These are phyloP conservation scores for Apiospora saccharicola DNA, from an alignment of 2,329 filamentous ascomycete genomes.

Conservation along the genomic window DNA sequence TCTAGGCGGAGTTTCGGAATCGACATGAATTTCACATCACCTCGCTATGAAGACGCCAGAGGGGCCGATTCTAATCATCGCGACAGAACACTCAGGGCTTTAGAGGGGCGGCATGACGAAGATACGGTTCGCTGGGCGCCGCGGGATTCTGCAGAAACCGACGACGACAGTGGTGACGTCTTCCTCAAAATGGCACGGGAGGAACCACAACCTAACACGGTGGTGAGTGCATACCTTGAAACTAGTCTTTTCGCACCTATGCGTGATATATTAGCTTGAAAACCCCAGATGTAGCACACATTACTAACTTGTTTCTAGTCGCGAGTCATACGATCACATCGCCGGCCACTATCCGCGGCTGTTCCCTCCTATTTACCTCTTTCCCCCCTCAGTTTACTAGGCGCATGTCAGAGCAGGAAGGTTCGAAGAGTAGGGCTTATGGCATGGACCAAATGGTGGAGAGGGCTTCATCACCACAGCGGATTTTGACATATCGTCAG, in stretches of 20 bases:
- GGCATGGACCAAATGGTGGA: constrained; percentile 53
- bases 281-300: background rate
- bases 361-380: constrained; percentile 55
- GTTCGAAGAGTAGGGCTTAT: constrained; percentile 47
- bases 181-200: constrained; percentile 67
- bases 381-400: constrained; percentile 58
- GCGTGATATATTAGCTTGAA: constrained; percentile 26
- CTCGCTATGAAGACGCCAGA: constrained; percentile 54
- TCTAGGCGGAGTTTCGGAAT: constrained; percentile 61
- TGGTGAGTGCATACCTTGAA: constrained; percentile 52
- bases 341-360: constrained; percentile 61
- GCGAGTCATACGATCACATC: constrained; percentile 55
- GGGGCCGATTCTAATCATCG: constrained; percentile 52
- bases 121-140: constrained; percentile 44
- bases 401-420: constrained; percentile 65
- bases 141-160: constrained; percentile 39
- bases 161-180: constrained; percentile 65
- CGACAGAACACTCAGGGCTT: constrained; percentile 58
- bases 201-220: constrained; percentile 45
- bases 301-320: constrained; percentile 46
- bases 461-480: constrained; percentile 40
- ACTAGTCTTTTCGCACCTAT: constrained; percentile 16
- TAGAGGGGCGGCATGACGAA: constrained; percentile 56
- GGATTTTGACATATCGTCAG: constrained; percentile 53
- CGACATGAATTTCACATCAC: constrained; percentile 58